Percentiles rank a stretch among this genome's conserved stretches.
These are phyloP conservation scores for Puccinia polysora DNA, from an alignment of 1,284 basidiomycete species.

Conservation along the genomic window DNA sequence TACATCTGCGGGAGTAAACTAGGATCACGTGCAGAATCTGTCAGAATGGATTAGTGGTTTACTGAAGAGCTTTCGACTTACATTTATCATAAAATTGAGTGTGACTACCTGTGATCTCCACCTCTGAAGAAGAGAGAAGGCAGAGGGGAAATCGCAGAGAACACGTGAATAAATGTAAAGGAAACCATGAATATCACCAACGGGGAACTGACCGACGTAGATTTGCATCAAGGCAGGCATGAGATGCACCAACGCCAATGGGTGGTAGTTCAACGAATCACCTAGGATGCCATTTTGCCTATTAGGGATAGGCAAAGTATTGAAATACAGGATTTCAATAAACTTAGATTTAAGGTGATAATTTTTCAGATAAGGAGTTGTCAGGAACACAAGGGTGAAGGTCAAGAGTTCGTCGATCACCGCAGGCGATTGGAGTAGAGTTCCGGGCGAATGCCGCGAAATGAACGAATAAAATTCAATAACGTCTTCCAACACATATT, in stretches of 20 bases:
- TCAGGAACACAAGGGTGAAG: conserved; percentile 85
- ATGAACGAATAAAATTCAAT: conserved; percentile 82
- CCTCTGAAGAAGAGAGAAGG: too few relatives aligned
- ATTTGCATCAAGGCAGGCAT: conserved; percentile 90
- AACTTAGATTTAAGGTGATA: conserved; percentile 98
- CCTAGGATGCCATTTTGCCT: conserved; percentile 74
- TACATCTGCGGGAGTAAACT: conserved; percentile 43
- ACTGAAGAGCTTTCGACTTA: not conserved
- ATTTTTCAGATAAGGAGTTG: conserved; percentile 95
- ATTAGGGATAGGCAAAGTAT: conserved; percentile 70
- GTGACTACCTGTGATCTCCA: conserved; percentile 92
- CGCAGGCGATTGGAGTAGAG: conserved; percentile 5
- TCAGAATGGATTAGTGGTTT: conserved; percentile 8
- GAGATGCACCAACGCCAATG: conserved; percentile 76
- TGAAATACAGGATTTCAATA: conserved; percentile 84
- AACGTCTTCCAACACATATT: conserved; percentile 90
- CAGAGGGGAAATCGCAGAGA: too few relatives aligned
- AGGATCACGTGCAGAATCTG: not conserved
- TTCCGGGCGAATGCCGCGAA: conserved; percentile 56
- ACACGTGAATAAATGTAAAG: not conserved
- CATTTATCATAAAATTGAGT: conserved; percentile 98
- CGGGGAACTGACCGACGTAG: conserved; percentile 75
- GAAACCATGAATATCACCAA: not conserved
- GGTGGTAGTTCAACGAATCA: conserved; percentile 74
- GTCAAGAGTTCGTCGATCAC: conserved; percentile 71